A percentile compares a stretch with the other conserved stretches of the same genome.
Conservation (phyloP, 164 flowering plant species). For the Amborella trichopoda region DNA sequence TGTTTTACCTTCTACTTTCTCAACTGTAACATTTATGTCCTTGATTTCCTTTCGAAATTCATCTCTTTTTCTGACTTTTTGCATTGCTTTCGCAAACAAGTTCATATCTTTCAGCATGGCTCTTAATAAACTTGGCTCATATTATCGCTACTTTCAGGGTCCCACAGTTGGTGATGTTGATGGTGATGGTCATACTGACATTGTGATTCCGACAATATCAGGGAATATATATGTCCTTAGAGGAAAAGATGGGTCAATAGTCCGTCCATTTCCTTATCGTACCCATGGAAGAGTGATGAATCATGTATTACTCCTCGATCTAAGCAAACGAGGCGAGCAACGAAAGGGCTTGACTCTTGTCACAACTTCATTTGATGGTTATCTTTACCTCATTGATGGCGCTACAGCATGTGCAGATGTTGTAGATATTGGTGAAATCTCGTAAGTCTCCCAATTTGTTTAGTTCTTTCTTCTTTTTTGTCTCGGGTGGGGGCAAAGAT, state of each 20-base stretch:
- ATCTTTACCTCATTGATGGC: constrained; percentile 91
- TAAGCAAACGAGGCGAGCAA: constrained; percentile 72
- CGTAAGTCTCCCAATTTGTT: constrained; percentile 51
- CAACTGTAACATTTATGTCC: no score
- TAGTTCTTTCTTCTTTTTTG: no score
- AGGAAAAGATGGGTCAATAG: constrained; percentile 81
- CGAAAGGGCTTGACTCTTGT: constrained; percentile 84
- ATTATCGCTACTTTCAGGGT: constrained; percentile 52
- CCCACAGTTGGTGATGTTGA: constrained; percentile 91
- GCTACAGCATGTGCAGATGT: constrained; percentile 95
- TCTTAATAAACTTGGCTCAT: no score
- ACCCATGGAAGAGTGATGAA: constrained; percentile 98
- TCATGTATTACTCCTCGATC: constrained; percentile 86
- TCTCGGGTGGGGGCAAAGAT: no score
- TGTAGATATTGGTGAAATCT: constrained; percentile 98
- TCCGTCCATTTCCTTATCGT: constrained; percentile 87
- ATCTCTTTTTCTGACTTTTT: no score
- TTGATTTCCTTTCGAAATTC: no score
- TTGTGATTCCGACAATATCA: constrained; percentile 84
- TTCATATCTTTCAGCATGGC: no score
- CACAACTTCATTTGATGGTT: constrained; percentile 96
- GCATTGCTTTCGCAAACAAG: no score
- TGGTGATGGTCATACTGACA: constrained; percentile 95
- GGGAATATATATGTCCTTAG: constrained; percentile 93
- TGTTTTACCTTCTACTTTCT: no score